Conservation (phyloP, 2,329 filamentous ascomycete species). For the Exserohilum rostratum region DNA sequence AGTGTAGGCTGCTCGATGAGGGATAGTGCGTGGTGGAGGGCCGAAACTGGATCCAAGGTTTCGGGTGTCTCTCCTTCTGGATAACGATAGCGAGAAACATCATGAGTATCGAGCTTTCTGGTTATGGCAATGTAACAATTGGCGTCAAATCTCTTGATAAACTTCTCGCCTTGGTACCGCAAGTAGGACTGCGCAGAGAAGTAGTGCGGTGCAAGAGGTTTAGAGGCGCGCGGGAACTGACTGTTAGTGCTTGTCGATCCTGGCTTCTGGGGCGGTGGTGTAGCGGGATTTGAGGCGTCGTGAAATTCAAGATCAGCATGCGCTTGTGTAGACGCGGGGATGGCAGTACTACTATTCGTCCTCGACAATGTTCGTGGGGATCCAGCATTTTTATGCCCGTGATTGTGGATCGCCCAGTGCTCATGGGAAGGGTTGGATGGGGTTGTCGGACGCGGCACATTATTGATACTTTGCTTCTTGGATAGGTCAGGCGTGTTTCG, state of each 20-base stretch:
- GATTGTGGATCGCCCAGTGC: slow-evolving; percentile 60
- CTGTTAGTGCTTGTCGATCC: slow-evolving; percentile 16
- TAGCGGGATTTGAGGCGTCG: slow-evolving; percentile 46
- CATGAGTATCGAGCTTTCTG: slow-evolving; percentile 95
- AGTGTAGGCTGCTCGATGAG: slow-evolving; percentile 87
- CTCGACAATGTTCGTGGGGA: slow-evolving; percentile 50
- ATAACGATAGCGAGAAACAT: slow-evolving; percentile 79
- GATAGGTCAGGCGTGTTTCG: slow-evolving; percentile 88
- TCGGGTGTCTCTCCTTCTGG: slow-evolving; percentile 40
- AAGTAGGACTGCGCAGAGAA: slow-evolving; percentile 98
- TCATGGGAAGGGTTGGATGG: slow-evolving; percentile 48
- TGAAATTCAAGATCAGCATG: slow-evolving; percentile 56
- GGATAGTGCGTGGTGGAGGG: slow-evolving; percentile 70
- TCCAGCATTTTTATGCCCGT: slow-evolving; percentile 56
- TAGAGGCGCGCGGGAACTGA: slow-evolving; percentile 42
- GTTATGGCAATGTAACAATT: slow-evolving; percentile 99
- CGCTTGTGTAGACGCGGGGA: slow-evolving; percentile 27
- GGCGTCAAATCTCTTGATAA: slow-evolving; percentile 94
- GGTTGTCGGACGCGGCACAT: slow-evolving; percentile 58
- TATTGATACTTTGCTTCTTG: slow-evolving; percentile 81
- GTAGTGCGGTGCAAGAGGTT: slow-evolving; percentile 67
- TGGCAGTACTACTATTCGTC: slow-evolving; percentile 39
- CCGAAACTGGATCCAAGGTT: slow-evolving; percentile 60
- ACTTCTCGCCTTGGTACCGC: slow-evolving; percentile 94
- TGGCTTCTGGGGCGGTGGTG: slow-evolving; percentile 31